These are phyloP conservation scores for Zalerion maritima DNA, from an alignment of 495 filamentous ascomycete species.

Conservation along the genomic window DNA sequence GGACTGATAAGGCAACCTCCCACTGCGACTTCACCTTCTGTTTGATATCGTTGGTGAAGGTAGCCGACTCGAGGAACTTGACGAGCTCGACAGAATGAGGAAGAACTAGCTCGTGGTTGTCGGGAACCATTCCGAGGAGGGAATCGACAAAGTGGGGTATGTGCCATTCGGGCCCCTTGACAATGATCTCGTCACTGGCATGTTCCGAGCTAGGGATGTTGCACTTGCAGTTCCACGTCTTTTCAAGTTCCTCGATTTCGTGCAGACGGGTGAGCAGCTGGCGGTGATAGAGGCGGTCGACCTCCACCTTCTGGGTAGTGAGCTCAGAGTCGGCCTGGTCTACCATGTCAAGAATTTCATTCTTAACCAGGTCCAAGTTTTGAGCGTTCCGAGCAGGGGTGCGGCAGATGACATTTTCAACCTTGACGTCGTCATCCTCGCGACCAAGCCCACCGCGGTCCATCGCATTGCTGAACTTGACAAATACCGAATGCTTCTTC, in stretches of 20 bases:
- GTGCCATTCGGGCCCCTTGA: conserved; percentile 93
- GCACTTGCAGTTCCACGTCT: conserved; percentile 98
- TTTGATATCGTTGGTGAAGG: conserved; percentile 63
- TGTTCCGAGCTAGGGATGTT: conserved; percentile 93
- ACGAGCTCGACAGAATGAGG: conserved; percentile 57
- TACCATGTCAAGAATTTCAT: conserved; percentile 99
- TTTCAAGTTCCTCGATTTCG: conserved; percentile 88
- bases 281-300: conserved; percentile 91
- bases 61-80: conserved; percentile 60
- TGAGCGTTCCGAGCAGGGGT: conserved; percentile 95
- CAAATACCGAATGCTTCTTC: conserved; percentile 99
- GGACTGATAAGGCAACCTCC: conserved; percentile 67
- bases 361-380: conserved; percentile 91
- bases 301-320: conserved; percentile 77
- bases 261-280: conserved; percentile 74
- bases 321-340: conserved; percentile 95
- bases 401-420: conserved; percentile 97
- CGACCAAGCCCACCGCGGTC: conserved; percentile 87
- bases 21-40: conserved; percentile 81
- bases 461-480: conserved; percentile 99
- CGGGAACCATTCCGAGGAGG: conserved; percentile 91
- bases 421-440: conserved; percentile 94
- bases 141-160: conserved; percentile 91
- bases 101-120: conserved; percentile 81
- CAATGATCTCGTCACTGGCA: conserved; percentile 88